Percentiles rank a stretch among this genome's conserved stretches.
These are phyloP conservation scores for Fusarium secorum DNA, from an alignment of 2,329 filamentous ascomycete species.

Conservation along the genomic window DNA sequence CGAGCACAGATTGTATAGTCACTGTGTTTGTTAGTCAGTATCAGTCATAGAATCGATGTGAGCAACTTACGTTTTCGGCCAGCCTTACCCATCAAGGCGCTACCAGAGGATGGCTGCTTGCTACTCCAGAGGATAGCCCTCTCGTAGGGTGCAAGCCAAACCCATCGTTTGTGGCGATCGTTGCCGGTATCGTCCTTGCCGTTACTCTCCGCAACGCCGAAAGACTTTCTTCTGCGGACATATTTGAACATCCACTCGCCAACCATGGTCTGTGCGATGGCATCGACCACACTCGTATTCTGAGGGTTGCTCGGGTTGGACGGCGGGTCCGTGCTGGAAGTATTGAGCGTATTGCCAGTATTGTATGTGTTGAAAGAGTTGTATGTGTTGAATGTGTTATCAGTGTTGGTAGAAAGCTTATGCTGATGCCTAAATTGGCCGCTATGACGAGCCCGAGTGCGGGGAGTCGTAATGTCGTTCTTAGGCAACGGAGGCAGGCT, in stretches of 20 bases:
- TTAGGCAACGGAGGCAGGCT: slow-evolving; percentile 75
- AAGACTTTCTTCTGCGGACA: slow-evolving; percentile 86
- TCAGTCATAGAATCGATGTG: slow-evolving; percentile 8
- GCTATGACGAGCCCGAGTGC: slow-evolving; percentile 52
- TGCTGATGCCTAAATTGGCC: slow-evolving; percentile 60
- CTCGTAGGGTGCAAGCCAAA: slow-evolving; percentile 98
- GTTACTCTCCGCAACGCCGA: slow-evolving; percentile 76
- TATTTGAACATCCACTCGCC: slow-evolving; percentile 98
- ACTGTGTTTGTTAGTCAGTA: slow-evolving; percentile 64
- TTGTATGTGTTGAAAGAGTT: slow-evolving; percentile 64
- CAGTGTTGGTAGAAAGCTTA: slow-evolving; percentile 68
- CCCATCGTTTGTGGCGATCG: slow-evolving; percentile 93
- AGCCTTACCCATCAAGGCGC: slow-evolving; percentile 89
- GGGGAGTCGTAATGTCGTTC: slow-evolving; percentile 74
- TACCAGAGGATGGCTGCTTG: slow-evolving; percentile 91
- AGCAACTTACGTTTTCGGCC: slow-evolving; percentile 85
- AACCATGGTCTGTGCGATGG: slow-evolving; percentile 98
- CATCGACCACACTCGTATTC: slow-evolving; percentile 85
- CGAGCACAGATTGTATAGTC: slow-evolving; percentile 92
- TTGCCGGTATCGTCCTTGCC: slow-evolving; percentile 75
- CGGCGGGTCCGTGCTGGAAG: slow-evolving; percentile 50
- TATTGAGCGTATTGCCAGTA: slow-evolving; percentile 64
- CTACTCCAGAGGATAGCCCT: slow-evolving; percentile 97
- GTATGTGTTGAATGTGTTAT: slow-evolving; percentile 56
- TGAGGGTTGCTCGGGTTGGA: slow-evolving; percentile 65